These are phyloP conservation scores for Leishmania turanica DNA, from an alignment of 208 protist genomes.

Conservation along the genomic window DNA sequence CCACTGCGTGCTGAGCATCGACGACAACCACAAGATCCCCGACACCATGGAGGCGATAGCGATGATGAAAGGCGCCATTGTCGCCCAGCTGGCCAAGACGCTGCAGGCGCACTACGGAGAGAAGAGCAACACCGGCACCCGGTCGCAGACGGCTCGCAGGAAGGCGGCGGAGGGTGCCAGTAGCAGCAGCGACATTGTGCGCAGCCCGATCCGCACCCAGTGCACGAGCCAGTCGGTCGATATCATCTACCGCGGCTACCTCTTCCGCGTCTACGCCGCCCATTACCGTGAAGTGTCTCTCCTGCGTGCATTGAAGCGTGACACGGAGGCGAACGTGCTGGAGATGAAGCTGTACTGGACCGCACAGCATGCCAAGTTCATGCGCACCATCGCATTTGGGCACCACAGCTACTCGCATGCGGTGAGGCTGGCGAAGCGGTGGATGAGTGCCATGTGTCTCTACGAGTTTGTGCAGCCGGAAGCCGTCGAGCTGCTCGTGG, in stretches of 20 bases:
- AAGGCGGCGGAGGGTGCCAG: conserved; percentile 14
- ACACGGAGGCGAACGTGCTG: conserved; percentile 67
- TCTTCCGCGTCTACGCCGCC: conserved; percentile 88
- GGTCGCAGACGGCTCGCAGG: conserved; percentile 6
- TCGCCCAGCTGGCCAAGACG: conserved; percentile 80
- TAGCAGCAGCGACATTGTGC: conserved; percentile 9
- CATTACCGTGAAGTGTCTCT: conserved; percentile 90
- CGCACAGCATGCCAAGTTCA: conserved; percentile 84
- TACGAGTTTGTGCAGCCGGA: conserved; percentile 84
- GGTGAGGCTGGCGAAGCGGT: conserved; percentile 79
- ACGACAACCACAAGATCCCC: conserved; percentile 84
- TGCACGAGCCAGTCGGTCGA: conserved; percentile 79
- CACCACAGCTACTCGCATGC: conserved; percentile 79
- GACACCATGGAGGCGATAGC: conserved; percentile 85
- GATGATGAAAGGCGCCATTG: conserved; percentile 87
- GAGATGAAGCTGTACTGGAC: conserved; percentile 88
- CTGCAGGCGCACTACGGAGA: conserved; percentile 52
- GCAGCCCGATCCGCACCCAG: conserved; percentile 42
- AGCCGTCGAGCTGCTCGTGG: conserved; percentile 84
- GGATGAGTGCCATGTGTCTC: conserved; percentile 77
- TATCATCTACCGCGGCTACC: conserved; percentile 77
- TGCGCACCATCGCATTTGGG: conserved; percentile 73
- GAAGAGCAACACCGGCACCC: neutral
- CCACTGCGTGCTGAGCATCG: conserved; percentile 81
- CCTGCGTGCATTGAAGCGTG: conserved; percentile 69